Conservation (phyloP, 192 early-diverging fungal species). For the Blastocladiella britannica region DNA sequence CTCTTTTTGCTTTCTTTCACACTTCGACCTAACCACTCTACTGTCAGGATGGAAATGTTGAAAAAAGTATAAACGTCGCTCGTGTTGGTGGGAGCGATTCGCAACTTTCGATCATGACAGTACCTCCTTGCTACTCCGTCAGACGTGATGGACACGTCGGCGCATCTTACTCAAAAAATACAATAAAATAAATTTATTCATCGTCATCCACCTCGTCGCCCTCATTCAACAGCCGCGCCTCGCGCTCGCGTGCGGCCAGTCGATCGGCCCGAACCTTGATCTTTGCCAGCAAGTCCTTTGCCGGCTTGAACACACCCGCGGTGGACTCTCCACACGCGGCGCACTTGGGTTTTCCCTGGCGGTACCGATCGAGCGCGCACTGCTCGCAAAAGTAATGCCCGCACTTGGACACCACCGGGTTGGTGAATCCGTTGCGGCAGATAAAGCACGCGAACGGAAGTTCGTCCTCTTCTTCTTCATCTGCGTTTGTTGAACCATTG, state of each 20-base stretch:
- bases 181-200: no score
- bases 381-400: conserved; percentile 91
- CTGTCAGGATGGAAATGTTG: no score
- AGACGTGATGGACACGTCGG: no score
- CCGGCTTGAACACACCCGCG: conserved; percentile 61
- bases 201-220: no score
- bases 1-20: no score
- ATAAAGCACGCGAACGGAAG: conserved; percentile 91
- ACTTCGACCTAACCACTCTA: no score
- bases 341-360: conserved; percentile 62
- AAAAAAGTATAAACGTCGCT: no score
- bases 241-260: conserved; percentile 24
- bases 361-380: conserved; percentile 69
- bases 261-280: conserved; percentile 24
- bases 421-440: conserved; percentile 67
- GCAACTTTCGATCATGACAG: no score
- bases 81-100: no score
- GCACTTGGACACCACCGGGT: conserved; percentile 86
- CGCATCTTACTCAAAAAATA: no score
- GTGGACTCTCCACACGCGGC: conserved; percentile 71
- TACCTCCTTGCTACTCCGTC: no score
- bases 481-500: conserved; percentile 16
- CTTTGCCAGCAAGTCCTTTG: conserved; percentile 46
- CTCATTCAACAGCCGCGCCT: no score
- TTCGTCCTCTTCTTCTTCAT: conserved; percentile 47